Conservation (phyloP, 176 grass and related monocot species). For the Lolium multiflorum region DNA sequence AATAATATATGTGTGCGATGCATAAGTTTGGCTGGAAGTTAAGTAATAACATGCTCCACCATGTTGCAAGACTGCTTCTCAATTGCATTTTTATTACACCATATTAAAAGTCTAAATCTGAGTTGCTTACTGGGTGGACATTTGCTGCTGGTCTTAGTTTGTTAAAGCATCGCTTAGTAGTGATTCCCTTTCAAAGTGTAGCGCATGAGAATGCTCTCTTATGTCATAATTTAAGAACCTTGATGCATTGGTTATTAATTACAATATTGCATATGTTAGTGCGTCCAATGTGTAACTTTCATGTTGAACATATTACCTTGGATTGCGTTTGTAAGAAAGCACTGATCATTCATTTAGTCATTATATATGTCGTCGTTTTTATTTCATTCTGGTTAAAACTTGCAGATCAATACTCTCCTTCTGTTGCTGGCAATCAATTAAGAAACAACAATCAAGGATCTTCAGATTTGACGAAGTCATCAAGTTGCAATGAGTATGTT, state of each 20-base stretch:
- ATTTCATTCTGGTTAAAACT: constrained; percentile 20
- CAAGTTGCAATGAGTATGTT: constrained; percentile 74
- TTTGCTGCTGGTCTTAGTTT: constrained; percentile 13
- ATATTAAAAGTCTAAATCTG: not conserved
- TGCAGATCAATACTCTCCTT: constrained; percentile 62
- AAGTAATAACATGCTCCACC: not conserved
- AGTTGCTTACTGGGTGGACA: not conserved
- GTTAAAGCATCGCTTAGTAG: constrained; percentile 7
- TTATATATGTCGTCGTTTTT: constrained; percentile 18
- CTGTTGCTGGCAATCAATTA: constrained; percentile 45
- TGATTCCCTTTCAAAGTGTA: constrained; percentile 12
- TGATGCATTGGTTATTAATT: not conserved
- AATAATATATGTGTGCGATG: constrained; percentile 7
- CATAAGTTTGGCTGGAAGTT: not conserved
- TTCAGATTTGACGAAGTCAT: constrained; percentile 54
- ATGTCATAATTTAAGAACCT: constrained; percentile 2
- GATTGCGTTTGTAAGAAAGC: not conserved
- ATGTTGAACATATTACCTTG: constrained; percentile 1
- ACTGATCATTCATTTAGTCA: constrained; percentile 23
- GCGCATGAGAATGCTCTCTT: not conserved
- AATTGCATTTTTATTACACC: not conserved
- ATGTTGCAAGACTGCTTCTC: not conserved
- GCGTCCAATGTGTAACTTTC: not conserved
- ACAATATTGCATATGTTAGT: not conserved
- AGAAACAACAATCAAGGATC: constrained; percentile 45